Evolutionary conservation across 148 eudicot genomes (phyloP), one percentile per base, ranked within the genome.

Genomic region (Nepenthes mirabilis): DNA sequence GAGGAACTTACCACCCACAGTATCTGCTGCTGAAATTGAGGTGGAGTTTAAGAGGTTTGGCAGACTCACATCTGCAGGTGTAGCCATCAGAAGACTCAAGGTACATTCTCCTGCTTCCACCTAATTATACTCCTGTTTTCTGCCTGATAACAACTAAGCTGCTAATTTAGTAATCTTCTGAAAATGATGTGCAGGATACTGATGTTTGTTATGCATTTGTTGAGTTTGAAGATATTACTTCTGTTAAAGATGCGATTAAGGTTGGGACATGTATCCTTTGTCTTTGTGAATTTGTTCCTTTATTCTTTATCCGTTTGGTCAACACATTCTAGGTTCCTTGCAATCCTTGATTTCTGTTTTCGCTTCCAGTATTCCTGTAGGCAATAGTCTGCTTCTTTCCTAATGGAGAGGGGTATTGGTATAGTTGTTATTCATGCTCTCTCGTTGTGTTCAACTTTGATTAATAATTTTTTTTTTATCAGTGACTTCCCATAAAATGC

Each of bases 131-230:
- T 33, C 4, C 54, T 56, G 33, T 43, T 47, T 40, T 40, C 8
- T 4, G 48, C 52, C 14, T 11, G 11, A n/a, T 12, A 11, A 11
- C 9, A 47, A 13, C 55, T 11, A 13, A 47, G 10, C 34, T 52
- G 59, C 65, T 64, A 53, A 53, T 63, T 40, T 56, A 14, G 47
- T 60, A 34, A 56, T 40, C 58, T 10, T 23, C 45, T 52, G 43
- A 7, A 6, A 35, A 36, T 55, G 36, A 47, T 70, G 14, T 68
- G 71, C 86, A 90, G 90, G 96, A 93, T 68, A 73, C 83, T 51
- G 96, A 85, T 74, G 96, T 77, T 48, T 93, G 95, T 71, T 93
- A 93, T 59, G 98, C 96, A 12, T 93, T 93, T 58, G 96, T 93
- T 50, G 98, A 93, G 66, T 93, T 75, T 65, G 91, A 88, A 75